Evolutionary conservation across 2,329 filamentous ascomycete genomes (phyloP), one percentile per base, ranked within the genome.

Genomic region (Scleromitrula shiraiana): DNA sequence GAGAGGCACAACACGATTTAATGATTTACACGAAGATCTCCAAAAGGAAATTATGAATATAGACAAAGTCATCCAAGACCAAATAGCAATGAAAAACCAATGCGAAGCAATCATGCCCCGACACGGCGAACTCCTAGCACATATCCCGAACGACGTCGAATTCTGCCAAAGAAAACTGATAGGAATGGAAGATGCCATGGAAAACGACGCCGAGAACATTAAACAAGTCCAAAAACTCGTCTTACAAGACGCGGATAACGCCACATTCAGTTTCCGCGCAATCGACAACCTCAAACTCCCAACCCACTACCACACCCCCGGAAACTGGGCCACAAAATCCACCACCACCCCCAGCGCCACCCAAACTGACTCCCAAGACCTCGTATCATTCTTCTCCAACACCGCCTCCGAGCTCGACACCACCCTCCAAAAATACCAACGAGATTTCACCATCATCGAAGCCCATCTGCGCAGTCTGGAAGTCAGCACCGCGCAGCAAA

Each of bases 1-100:
- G 51, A 81, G 88, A 44, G 84, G 85, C 14, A 95, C 90, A 0
- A 95, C 89, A 3, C 87, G 93, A 53, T 96, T 93, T 71, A 88
- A 89, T 63, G 91, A 95, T 65, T 82, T 95, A 23, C 80, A 86
- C 51, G 85, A 91, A 56, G 80, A 87, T 24, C 72, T 95, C 14
- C 88, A 95, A 62, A 78, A 81, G 53, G 71, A 88, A 56, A 85
- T 98, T 53, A 80, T 87, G 53, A 69, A 74, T 8, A 80, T 95
- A 54, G 91, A 98, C 66, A 77, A 78, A 50, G 80, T 83, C 55
- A 91, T 98, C 58, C 79, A 88, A 59, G 75, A 77, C 46, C 88
- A 93, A 63, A 89, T 95, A 60, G 75, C 77, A 50, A 83, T 84
- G 65, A 83, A 87, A 62, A 80, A 85, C 57, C 80, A 94, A 56